Evolutionary conservation across 495 filamentous ascomycete species (phyloP).

Genomic region (Penicillium nucicola): DNA sequence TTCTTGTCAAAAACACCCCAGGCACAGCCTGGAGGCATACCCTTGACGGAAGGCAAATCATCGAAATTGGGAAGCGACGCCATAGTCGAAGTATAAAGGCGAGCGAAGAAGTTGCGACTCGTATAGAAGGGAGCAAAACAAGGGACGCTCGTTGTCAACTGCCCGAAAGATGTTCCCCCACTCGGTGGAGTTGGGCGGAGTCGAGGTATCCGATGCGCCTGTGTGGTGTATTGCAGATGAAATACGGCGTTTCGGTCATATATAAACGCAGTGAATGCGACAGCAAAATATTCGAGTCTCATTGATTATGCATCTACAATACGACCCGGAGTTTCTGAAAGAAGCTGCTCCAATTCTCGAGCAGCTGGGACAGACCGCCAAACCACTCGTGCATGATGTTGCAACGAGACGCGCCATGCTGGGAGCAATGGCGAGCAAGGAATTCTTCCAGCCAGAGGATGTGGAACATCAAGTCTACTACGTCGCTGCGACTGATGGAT

Average conservation of each 20-base stretch:
- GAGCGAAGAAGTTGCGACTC: no score
- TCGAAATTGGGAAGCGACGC: constrained; percentile 49
- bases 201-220: no score
- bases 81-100: neutral
- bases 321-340: constrained; percentile 10
- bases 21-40: constrained; percentile 60
- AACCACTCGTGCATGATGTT: constrained; percentile 10
- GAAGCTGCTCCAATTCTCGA: constrained; percentile 8
- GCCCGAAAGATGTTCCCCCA: neutral
- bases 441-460: constrained; percentile 3
- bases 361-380: neutral
- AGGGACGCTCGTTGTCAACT: neutral
- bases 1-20: constrained; percentile 66
- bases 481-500: constrained; percentile 1
- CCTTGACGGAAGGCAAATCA: constrained; percentile 54
- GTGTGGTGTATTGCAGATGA: neutral
- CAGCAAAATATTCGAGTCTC: neutral
- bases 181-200: no score
- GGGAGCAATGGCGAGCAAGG: neutral
- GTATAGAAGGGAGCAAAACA: no score
- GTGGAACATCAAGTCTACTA: constrained; percentile 12
- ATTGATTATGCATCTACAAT: constrained; percentile 10
- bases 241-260: neutral
- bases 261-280: neutral
- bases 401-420: constrained; percentile 3